A percentile compares a stretch with the other conserved stretches of the same genome.
Conservation (phyloP, 805 yeast genomes). For the Wickerhamiella hasegawae region DNA sequence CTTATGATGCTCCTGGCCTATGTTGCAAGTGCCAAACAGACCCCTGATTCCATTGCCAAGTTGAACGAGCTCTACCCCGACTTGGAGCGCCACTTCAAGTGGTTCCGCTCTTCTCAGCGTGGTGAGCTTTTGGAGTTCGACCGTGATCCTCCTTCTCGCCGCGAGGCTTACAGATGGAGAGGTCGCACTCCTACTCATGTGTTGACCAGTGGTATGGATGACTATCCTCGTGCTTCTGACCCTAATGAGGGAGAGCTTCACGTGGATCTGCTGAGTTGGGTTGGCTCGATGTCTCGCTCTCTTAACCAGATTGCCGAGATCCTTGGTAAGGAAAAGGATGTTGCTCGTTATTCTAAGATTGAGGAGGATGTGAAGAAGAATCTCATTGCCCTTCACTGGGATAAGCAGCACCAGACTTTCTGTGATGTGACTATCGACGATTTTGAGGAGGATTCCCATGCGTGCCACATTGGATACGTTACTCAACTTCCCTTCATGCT, state of each 20-base stretch:
- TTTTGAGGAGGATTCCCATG: constrained; percentile 44
- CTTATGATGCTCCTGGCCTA: constrained; percentile 42
- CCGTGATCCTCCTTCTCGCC: constrained; percentile 31
- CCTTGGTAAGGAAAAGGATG: constrained; percentile 44
- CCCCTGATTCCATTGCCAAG: constrained; percentile 4
- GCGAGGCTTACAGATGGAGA: constrained; percentile 79
- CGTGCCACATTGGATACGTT: constrained; percentile 84
- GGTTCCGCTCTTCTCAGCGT: constrained; percentile 69
- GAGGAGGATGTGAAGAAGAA: constrained; percentile 44
- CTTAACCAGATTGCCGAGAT: constrained; percentile 57
- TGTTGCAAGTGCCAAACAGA: constrained; percentile 18
- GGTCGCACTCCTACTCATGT: constrained; percentile 80
- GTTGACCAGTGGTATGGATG: constrained; percentile 87
- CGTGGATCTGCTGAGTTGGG: constrained; percentile 83
- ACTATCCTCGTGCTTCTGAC: constrained; percentile 70
- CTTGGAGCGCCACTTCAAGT: constrained; percentile 58
- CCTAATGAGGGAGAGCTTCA: constrained; percentile 83
- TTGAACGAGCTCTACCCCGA: constrained; percentile 53
- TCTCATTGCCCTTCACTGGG: constrained; percentile 71
- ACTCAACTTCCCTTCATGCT: constrained; percentile 73
- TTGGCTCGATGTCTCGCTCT: constrained; percentile 79
- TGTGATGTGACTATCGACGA: constrained; percentile 76
- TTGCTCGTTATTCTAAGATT: constrained; percentile 32
- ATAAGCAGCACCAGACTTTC: constrained; percentile 42
- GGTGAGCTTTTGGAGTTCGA: constrained; percentile 65